Percentiles rank a stretch among this genome's conserved stretches.
Evolutionary conservation across 306 rosid genomes (phyloP).

Genomic region (Chamaecrista fasciculata): DNA sequence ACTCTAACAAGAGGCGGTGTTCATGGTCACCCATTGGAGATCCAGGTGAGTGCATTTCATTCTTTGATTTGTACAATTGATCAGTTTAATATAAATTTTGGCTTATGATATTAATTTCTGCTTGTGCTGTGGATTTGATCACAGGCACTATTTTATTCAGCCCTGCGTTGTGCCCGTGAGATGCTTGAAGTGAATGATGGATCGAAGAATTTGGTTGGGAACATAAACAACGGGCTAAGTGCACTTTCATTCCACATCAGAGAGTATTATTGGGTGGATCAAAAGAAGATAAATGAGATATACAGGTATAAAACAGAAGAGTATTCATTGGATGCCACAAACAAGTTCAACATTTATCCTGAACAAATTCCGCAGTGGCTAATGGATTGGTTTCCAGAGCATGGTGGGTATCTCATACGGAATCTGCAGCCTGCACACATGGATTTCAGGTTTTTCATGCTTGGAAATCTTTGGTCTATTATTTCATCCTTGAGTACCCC

Average conservation of each 20-base stretch:
- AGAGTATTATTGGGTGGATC: constrained; percentile 94
- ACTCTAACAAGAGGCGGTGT: neutral
- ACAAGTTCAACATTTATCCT: constrained; percentile 98
- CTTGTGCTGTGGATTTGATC: constrained; percentile 21
- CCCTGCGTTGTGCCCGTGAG: constrained; percentile 92
- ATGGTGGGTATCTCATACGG: constrained; percentile 89
- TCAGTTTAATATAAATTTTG: no score
- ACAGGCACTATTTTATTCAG: constrained; percentile 94
- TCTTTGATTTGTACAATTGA: no score
- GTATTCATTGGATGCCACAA: constrained; percentile 82
- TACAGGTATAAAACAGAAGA: constrained; percentile 95
- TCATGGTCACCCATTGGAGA: constrained; percentile 99
- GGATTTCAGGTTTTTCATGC: constrained; percentile 86
- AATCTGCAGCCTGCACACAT: constrained; percentile 97
- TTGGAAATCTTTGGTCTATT: constrained; percentile 86
- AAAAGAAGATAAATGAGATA: constrained; percentile 88
- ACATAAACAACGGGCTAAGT: constrained; percentile 90
- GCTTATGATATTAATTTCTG: neutral
- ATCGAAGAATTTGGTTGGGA: constrained; percentile 65
- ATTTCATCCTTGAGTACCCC: constrained; percentile 70
- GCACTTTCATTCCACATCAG: constrained; percentile 95
- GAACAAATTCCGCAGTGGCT: constrained; percentile 94
- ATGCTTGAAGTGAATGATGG: constrained; percentile 77
- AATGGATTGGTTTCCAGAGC: constrained; percentile 98
- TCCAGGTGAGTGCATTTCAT: constrained; percentile 65